These are phyloP conservation scores for Thamnidium elegans DNA, from an alignment of 192 early-diverging fungal genomes.

Conservation along the genomic window DNA sequence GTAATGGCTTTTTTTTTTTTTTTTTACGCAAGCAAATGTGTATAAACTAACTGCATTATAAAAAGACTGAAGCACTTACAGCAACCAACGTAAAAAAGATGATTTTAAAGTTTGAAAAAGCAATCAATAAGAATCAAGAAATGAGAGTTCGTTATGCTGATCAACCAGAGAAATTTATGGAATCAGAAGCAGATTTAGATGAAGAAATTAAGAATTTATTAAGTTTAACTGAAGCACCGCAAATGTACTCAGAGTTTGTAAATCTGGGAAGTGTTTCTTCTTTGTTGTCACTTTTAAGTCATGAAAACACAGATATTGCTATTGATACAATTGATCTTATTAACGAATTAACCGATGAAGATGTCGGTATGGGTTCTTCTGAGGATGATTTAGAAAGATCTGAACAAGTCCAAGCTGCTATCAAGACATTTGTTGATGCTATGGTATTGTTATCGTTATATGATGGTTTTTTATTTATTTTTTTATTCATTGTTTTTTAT, in stretches of 20 bases:
- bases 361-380: conserved; percentile 54
- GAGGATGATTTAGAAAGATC: conserved; percentile 63
- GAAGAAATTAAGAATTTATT: conserved; percentile 81
- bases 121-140: conserved; percentile 85
- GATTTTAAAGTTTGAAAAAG: conserved; percentile 80
- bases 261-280: conserved; percentile 62
- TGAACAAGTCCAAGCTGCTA: conserved; percentile 45
- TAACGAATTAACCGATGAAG: conserved; percentile 92
- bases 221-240: conserved; percentile 74
- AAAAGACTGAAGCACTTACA: conserved; percentile 53
- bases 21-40: conserved; percentile 56
- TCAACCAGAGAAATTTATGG: conserved; percentile 81
- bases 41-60: conserved; percentile 49
- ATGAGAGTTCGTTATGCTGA: conserved; percentile 77
- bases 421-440: conserved; percentile 66
- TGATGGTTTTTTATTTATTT: background rate
- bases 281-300: conserved; percentile 74
- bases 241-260: conserved; percentile 72
- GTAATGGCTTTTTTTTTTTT: conserved; percentile 43
- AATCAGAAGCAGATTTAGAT: conserved; percentile 93
- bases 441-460: conserved; percentile 41
- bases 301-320: conserved; percentile 94
- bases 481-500: background rate
- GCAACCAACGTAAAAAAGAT: conserved; percentile 64
- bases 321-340: conserved; percentile 81